Evolutionary conservation across 768 basidiomycete genomes (phyloP).

Genomic region (Coprinopsis strossmayeri): DNA sequence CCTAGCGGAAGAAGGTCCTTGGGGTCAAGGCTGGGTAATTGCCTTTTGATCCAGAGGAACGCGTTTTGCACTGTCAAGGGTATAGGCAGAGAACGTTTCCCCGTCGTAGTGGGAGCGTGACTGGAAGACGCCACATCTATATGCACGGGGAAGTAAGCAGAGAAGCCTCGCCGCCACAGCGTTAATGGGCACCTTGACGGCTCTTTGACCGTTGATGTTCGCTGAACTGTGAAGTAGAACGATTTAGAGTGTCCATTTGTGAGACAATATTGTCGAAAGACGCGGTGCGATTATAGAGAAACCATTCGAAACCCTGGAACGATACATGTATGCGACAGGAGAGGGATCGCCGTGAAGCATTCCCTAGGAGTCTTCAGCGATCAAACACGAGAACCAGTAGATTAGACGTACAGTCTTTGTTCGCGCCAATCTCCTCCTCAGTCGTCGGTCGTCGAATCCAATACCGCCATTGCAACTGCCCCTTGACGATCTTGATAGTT

Average conservation of each 20-base stretch:
- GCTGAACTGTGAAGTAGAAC: conserved; percentile 32
- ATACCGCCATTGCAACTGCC: conserved; percentile 87
- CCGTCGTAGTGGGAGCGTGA: conserved; percentile 24
- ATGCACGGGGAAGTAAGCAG: no score
- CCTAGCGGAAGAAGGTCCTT: conserved; percentile 86
- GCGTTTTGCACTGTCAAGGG: conserved; percentile 33
- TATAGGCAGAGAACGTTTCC: conserved; percentile 22
- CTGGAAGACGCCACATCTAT: conserved; percentile 23
- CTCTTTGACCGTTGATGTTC: conserved; percentile 22
- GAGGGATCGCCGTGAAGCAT: conserved; percentile 22
- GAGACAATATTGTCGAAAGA: conserved; percentile 84
- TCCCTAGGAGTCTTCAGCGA: not conserved
- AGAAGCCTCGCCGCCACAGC: no score
- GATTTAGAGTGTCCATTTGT: conserved; percentile 50
- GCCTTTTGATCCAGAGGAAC: conserved; percentile 46
- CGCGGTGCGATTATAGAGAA: conserved; percentile 84
- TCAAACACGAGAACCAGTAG: not conserved
- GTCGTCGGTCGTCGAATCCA: conserved; percentile 81
- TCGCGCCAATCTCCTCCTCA: conserved; percentile 59
- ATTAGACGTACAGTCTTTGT: conserved; percentile 45
- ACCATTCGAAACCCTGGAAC: conserved; percentile 87
- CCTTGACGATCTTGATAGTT: conserved; percentile 77
- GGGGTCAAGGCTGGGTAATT: conserved; percentile 67
- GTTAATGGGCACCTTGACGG: conserved; percentile 39
- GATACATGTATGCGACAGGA: conserved; percentile 80